phyloP scores from a whole-genome alignment of 1,284 basidiomycete genomes.

The Ceratobasidium sp. region DNA sequence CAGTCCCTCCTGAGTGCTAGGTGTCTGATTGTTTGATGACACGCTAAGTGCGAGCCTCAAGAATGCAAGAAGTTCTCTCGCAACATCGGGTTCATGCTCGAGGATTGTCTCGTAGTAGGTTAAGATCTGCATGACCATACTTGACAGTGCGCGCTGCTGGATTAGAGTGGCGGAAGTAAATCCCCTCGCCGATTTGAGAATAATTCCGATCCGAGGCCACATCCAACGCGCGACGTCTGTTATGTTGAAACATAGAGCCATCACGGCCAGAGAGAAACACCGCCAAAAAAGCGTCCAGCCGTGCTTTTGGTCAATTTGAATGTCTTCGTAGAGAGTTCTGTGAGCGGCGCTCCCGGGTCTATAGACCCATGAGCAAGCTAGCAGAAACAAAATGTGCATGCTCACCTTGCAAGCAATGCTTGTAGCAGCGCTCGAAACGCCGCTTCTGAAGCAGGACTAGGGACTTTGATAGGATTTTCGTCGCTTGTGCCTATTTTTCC shows the following conservation, averaged over 20 bases:
- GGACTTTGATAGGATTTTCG: neutral
- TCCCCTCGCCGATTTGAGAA: neutral
- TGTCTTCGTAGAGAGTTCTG: neutral
- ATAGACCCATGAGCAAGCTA: neutral
- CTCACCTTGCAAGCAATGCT: conserved; percentile 1
- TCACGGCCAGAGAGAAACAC: neutral
- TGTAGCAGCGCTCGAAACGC: neutral
- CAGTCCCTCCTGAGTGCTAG: too few relatives aligned
- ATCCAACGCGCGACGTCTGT: neutral
- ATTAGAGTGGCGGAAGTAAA: neutral
- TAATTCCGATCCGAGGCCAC: neutral
- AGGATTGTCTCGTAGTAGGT: neutral
- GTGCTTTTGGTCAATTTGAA: neutral
- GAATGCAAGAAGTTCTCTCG: neutral
- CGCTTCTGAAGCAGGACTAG: neutral
- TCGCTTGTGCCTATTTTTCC: neutral
- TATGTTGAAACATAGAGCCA: neutral
- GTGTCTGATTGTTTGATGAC: neutral
- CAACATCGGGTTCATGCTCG: neutral
- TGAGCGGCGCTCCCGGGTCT: neutral
- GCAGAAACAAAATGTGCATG: neutral
- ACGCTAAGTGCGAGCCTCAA: neutral
- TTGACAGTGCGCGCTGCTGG: too few relatives aligned
- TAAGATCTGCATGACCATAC: neutral
- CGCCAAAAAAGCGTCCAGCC: neutral